These are phyloP conservation scores for Sarcodon sp. DNA, from an alignment of 768 basidiomycete genomes.

Conservation along the genomic window DNA sequence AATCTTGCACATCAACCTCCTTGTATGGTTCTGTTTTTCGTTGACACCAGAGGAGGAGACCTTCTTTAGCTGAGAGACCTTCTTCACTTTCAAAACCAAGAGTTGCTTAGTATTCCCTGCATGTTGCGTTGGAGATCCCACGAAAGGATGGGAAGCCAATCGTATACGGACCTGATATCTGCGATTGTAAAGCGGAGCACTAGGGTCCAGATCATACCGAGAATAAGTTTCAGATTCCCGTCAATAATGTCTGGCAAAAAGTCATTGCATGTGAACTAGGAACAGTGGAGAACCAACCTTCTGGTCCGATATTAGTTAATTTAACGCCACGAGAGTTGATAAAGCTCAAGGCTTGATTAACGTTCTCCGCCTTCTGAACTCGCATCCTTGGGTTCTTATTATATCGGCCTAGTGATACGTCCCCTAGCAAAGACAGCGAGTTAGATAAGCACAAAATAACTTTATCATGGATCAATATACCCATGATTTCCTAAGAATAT, in stretches of 20 bases:
- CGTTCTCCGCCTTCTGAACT: conserved; percentile 97
- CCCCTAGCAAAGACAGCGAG: conserved; percentile 32
- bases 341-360: conserved; percentile 92
- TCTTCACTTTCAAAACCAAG: conserved; percentile 58
- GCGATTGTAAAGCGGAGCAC: conserved; percentile 97
- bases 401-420: conserved; percentile 88
- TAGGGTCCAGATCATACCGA: conserved; percentile 99
- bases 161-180: conserved; percentile 72
- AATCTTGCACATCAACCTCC: conserved; percentile 90
- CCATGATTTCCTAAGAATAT: conserved; percentile 84
- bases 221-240: conserved; percentile 93
- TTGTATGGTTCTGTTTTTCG: conserved; percentile 87
- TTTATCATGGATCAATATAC: conserved; percentile 22
- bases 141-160: background rate
- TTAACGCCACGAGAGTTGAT: conserved; percentile 91
- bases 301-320: conserved; percentile 94
- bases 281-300: conserved; percentile 35
- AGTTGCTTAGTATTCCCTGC: background rate
- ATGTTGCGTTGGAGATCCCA: background rate
- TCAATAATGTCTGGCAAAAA: conserved; percentile 81
- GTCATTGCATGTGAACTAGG: conserved; percentile 2
- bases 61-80: conserved; percentile 97
- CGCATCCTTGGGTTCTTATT: conserved; percentile 84
- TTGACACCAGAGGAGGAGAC: conserved; percentile 95
- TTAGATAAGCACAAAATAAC: conserved; percentile 4